These are phyloP conservation scores for Aspergillus taichungensis DNA, from an alignment of 495 filamentous ascomycete genomes.

Conservation along the genomic window DNA sequence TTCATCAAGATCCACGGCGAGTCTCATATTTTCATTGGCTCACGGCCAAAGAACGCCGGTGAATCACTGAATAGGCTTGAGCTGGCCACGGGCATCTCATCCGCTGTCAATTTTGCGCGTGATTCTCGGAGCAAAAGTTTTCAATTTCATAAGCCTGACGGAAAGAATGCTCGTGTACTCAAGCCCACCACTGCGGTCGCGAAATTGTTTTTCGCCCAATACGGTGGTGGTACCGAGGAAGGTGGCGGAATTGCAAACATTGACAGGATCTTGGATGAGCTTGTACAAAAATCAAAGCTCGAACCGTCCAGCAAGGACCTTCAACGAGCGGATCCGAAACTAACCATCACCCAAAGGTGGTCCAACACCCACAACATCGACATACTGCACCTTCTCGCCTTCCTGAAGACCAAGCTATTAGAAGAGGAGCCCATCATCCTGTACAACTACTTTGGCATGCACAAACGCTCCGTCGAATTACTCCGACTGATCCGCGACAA, in stretches of 20 bases:
- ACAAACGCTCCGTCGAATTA: constrained; percentile 21
- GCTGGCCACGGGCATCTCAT: constrained; percentile 20
- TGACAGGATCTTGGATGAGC: constrained; percentile 16
- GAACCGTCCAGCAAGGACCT: constrained; percentile 9
- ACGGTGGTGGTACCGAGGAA: constrained; percentile 7
- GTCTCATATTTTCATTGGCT: constrained; percentile 23
- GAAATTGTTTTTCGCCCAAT: constrained; percentile 16
- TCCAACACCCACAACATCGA: constrained; percentile 16
- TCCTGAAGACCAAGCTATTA: constrained; percentile 18
- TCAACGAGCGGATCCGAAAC: constrained; percentile 10
- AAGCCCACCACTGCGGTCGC: constrained; percentile 17
- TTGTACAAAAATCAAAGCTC: constrained; percentile 12
- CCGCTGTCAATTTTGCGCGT: constrained; percentile 18
- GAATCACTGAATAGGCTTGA: constrained; percentile 23
- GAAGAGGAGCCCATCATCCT: constrained; percentile 22
- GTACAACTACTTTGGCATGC: constrained; percentile 26
- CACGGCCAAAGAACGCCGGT: constrained; percentile 16
- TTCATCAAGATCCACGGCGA: constrained; percentile 26
- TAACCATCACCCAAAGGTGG: constrained; percentile 14
- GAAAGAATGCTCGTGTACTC: constrained; percentile 16
- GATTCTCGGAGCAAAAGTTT: constrained; percentile 13
- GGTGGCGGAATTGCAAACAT: constrained; percentile 14
- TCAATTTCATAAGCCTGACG: constrained; percentile 15
- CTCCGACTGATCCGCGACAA: constrained; percentile 19
- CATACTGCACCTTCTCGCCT: constrained; percentile 18